phyloP scores from a whole-genome alignment of 805 yeast genomes.

The Vanderwaltozyma tropicalis region DNA sequence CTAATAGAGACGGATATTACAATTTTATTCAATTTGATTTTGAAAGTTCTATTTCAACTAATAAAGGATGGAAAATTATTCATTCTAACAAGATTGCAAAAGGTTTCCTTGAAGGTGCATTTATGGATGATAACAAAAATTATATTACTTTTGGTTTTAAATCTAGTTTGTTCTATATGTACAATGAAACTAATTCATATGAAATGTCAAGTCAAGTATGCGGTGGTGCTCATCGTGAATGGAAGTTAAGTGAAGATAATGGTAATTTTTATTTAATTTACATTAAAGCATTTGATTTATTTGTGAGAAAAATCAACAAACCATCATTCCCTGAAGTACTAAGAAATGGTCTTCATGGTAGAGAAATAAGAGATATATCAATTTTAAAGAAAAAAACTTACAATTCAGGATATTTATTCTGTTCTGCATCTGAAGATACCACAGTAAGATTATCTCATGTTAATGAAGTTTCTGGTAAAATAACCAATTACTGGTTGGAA shows the following conservation, averaged over 20 bases:
- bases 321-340: slow-evolving; percentile 27
- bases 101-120: slow-evolving; percentile 76
- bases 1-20: slow-evolving; percentile 61
- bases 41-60: background rate
- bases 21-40: slow-evolving; percentile 31
- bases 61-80: slow-evolving; percentile 20
- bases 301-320: slow-evolving; percentile 28
- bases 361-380: slow-evolving; percentile 74
- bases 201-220: slow-evolving; percentile 65
- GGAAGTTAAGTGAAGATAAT: slow-evolving; percentile 42
- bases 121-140: slow-evolving; percentile 34
- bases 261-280: slow-evolving; percentile 40
- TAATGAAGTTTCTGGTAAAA: slow-evolving; percentile 29
- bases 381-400: slow-evolving; percentile 31
- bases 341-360: slow-evolving; percentile 72
- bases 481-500: slow-evolving; percentile 47
- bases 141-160: slow-evolving; percentile 70
- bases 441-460: slow-evolving; percentile 48
- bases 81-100: slow-evolving; percentile 56
- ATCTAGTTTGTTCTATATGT: slow-evolving; percentile 64
- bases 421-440: slow-evolving; percentile 88
- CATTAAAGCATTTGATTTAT: slow-evolving; percentile 45
- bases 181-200: slow-evolving; percentile 68
- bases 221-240: slow-evolving; percentile 86
- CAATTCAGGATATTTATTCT: slow-evolving; percentile 34